Evolutionary conservation across 768 basidiomycete genomes (phyloP).

Genomic region (Xanthoconium purpureum): DNA sequence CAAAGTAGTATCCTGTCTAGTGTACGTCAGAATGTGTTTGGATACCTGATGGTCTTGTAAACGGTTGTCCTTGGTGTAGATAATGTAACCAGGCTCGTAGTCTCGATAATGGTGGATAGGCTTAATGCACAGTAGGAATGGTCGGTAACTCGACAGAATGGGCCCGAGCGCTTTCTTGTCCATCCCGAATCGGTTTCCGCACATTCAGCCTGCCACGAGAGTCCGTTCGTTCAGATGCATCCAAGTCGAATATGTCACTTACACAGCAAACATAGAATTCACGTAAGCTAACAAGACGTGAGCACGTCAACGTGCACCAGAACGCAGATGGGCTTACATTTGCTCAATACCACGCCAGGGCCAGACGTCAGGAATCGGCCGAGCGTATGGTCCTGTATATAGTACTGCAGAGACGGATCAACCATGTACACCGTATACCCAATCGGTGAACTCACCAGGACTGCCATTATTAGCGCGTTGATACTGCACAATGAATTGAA

Average conservation of each 20-base stretch:
- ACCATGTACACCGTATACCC: not conserved
- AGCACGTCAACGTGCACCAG: not conserved
- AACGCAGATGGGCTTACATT: slow-evolving; percentile 3
- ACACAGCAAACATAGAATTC: slow-evolving; percentile 24
- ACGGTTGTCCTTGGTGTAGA: not conserved
- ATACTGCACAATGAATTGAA: slow-evolving; percentile 3
- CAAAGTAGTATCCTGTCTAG: not conserved
- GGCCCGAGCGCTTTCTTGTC: not conserved
- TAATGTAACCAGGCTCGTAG: not conserved
- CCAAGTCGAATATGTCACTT: not conserved
- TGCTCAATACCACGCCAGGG: slow-evolving; percentile 13
- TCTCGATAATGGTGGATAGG: not conserved
- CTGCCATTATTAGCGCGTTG: slow-evolving; percentile 6
- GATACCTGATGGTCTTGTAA: not conserved
- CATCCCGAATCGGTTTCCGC: slow-evolving; percentile 13
- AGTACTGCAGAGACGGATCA: slow-evolving; percentile 10
- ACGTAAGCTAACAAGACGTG: slow-evolving; percentile 15
- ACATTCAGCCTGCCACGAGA: slow-evolving; percentile 7
- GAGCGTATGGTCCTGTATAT: not conserved
- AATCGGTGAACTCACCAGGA: slow-evolving; percentile 5
- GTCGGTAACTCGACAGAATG: slow-evolving; percentile 6
- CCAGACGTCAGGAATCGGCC: not conserved
- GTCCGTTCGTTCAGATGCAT: not conserved
- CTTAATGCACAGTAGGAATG: slow-evolving; percentile 1
- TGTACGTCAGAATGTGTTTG: not conserved